Evolutionary conservation across 345 rosid genomes (phyloP).

Genomic region (Salix koriyanagi): DNA sequence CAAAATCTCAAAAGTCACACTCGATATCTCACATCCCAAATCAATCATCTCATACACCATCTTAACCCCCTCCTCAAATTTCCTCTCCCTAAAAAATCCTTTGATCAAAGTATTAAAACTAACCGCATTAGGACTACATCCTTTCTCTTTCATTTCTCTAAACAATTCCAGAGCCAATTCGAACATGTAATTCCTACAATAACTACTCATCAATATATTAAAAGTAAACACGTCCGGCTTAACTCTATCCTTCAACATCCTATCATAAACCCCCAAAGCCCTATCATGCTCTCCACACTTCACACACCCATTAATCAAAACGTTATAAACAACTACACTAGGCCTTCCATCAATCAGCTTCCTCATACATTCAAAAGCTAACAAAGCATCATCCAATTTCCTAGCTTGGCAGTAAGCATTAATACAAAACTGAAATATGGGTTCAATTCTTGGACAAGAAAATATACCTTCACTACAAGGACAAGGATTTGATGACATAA

Average conservation of each 20-base stretch:
- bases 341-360: conserved; percentile 72
- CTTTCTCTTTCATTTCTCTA: conserved; percentile 66
- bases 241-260: conserved; percentile 59
- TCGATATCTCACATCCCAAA: conserved; percentile 50
- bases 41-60: conserved; percentile 87
- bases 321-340: conserved; percentile 49
- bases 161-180: conserved; percentile 61
- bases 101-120: conserved; percentile 77
- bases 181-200: conserved; percentile 48
- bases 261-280: conserved; percentile 48
- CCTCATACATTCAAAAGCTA: conserved; percentile 60
- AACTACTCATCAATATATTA: conserved; percentile 68
- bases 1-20: conserved; percentile 76
- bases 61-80: conserved; percentile 56
- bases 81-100: conserved; percentile 58
- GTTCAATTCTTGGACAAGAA: conserved; percentile 69
- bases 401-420: conserved; percentile 55
- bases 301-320: conserved; percentile 63
- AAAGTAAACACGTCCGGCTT: conserved; percentile 71
- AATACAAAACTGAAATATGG: conserved; percentile 49
- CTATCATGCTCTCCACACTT: conserved; percentile 46
- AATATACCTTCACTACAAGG: conserved; percentile 87
- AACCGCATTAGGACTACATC: conserved; percentile 72
- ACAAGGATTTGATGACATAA: conserved; percentile 58
- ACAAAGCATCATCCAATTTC: conserved; percentile 49